These are phyloP conservation scores for Diaporthe citrichinensis DNA, from an alignment of 2,329 filamentous ascomycete species.

Conservation along the genomic window DNA sequence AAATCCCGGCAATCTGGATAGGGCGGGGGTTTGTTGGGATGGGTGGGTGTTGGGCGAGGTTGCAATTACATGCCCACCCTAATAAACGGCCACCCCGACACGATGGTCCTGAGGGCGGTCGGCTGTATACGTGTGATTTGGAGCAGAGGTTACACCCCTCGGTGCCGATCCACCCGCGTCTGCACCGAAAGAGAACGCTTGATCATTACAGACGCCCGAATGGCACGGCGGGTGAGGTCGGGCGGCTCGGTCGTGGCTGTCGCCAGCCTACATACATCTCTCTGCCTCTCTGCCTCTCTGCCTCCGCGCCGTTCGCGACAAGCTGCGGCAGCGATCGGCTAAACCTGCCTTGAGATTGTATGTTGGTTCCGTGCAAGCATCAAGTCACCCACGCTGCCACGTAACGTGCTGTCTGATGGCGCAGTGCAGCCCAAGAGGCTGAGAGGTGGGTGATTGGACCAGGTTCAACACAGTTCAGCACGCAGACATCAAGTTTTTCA, in stretches of 20 bases:
- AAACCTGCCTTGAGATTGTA: not conserved
- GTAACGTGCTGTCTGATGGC: not conserved
- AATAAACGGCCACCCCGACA: not conserved
- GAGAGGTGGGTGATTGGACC: not conserved
- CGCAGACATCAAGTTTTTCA: not conserved
- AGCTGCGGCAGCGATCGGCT: not conserved
- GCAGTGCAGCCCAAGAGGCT: not conserved
- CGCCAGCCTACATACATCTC: not conserved
- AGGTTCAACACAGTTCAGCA: not conserved
- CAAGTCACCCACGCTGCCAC: not conserved
- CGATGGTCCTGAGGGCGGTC: not conserved
- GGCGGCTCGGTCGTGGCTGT: not conserved
- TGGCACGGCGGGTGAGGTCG: not conserved
- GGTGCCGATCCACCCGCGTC: not conserved
- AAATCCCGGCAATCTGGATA: slow-evolving; percentile 12
- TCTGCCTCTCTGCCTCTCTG: not conserved
- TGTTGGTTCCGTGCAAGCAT: not conserved
- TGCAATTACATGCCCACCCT: not conserved
- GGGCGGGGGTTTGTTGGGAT: not conserved
- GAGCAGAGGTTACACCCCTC: not conserved
- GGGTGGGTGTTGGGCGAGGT: slow-evolving; percentile 17
- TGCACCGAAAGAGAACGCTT: not conserved
- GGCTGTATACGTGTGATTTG: not conserved
- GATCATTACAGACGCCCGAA: not conserved
- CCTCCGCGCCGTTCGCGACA: not conserved